Base-by-base conservation (phyloP, 2,329 filamentous ascomycete genomes). In the Epichloe scottii region DNA sequence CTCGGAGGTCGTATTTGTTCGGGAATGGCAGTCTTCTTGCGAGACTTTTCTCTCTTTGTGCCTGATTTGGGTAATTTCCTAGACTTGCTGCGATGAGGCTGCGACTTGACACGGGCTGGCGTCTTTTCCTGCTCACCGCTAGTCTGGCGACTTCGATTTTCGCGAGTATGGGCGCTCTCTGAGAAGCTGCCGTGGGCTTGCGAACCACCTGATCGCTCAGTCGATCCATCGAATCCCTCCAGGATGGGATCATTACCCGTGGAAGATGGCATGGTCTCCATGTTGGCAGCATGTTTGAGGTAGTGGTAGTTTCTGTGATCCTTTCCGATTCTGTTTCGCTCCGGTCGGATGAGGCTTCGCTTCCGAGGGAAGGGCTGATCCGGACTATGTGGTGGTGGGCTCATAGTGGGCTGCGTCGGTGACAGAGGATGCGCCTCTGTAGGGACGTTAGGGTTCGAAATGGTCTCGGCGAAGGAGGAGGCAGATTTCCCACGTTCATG, bases 221-320 rank as follows among this genome's bases (percentile, higher is more conserved):
- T 83, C 21, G 77, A 78, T 54, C 76, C 83, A 51, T 87, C 86
- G 19, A 87, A 68, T 53, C 89, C 85, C 66, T 96, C 91, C 50
- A 87, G 69, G 49, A 95, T 81, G 3, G 90, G 89, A 60, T 97
- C 90, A 59, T 95, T 87, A 54, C 93, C 93, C 0, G 93, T 97
- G 6, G 88, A 86, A 0, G 93, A 97, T 1, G 94, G 93, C 57
- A 89, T 75, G 5, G 89, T 85, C 51, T 84, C 78, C 89, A 98
- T 96, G 57, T 91, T 87, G 60, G 89, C 87, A 10, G 94, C 89
- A 78, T 95, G 90, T 66, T 95, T 87, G 58, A 89, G 83, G 68
- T 98, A 98, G 69, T 96, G 80, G 64, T 96, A 98, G 66, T 97
- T 94, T 14, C 90, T 89, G 65, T 97, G 89, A 59, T 90, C 86